These are phyloP conservation scores for Cladosporium sp. DNA, from an alignment of 2,329 filamentous ascomycete species.

Conservation along the genomic window DNA sequence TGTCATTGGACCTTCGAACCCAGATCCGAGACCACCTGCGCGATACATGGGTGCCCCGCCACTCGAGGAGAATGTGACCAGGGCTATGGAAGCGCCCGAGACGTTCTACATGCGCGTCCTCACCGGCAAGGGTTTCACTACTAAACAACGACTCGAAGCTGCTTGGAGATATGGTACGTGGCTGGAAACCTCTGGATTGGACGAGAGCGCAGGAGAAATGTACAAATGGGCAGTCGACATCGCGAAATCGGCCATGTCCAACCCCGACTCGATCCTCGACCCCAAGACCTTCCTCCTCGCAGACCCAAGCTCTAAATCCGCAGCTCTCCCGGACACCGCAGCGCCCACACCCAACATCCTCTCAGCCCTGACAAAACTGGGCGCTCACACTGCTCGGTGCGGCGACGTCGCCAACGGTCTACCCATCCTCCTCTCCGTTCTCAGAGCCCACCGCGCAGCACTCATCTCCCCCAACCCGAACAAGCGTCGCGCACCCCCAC, in stretches of 20 bases:
- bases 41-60: constrained; percentile 60
- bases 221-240: constrained; percentile 74
- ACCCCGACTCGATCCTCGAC: constrained; percentile 50
- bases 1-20: constrained; percentile 80
- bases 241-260: constrained; percentile 54
- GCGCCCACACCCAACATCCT: constrained; percentile 67
- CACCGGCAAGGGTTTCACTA: constrained; percentile 72
- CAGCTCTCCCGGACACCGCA: constrained; percentile 38
- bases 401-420: constrained; percentile 66
- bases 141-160: constrained; percentile 75
- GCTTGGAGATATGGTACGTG: constrained; percentile 80
- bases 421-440: constrained; percentile 78
- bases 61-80: constrained; percentile 70
- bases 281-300: constrained; percentile 54
- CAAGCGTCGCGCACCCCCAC: constrained; percentile 19
- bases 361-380: constrained; percentile 69
- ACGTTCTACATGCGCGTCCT: constrained; percentile 77
- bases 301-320: neutral
- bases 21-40: constrained; percentile 68
- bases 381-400: constrained; percentile 68
- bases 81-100: constrained; percentile 67
- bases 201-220: constrained; percentile 64
- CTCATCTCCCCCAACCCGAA: constrained; percentile 40
- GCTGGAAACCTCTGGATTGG: constrained; percentile 70
- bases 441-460: constrained; percentile 67